A percentile compares a stretch with the other conserved stretches of the same genome.
phyloP scores from a whole-genome alignment of 2,329 filamentous ascomycete genomes.

The Xylariaceae sp. region DNA sequence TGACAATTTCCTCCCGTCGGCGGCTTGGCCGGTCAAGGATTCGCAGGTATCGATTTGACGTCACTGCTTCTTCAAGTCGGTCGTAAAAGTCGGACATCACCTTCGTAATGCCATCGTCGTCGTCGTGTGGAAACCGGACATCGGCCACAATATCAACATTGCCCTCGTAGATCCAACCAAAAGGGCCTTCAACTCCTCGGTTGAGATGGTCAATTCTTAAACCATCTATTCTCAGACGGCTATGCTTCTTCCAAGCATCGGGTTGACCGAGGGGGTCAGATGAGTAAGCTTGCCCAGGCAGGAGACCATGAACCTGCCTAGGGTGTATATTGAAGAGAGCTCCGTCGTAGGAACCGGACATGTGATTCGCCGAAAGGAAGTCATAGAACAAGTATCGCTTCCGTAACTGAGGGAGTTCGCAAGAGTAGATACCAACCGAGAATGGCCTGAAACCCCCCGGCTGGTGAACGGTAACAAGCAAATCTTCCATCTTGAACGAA shows the following conservation, averaged over 20 bases:
- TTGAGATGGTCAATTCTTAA: conserved; percentile 96
- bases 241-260: conserved; percentile 91
- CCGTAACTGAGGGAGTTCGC: conserved; percentile 83
- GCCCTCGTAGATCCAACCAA: conserved; percentile 96
- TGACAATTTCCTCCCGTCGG: conserved; percentile 23
- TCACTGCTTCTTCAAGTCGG: conserved; percentile 87
- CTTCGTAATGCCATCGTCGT: conserved; percentile 83
- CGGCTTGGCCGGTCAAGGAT: conserved; percentile 48
- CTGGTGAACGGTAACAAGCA: conserved; percentile 87
- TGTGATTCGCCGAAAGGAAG: conserved; percentile 89
- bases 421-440: conserved; percentile 90
- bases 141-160: conserved; percentile 96
- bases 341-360: conserved; percentile 92
- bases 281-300: conserved; percentile 55
- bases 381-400: conserved; percentile 99
- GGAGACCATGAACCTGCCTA: conserved; percentile 77
- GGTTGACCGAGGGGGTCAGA: conserved; percentile 58
- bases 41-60: conserved; percentile 62
- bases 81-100: conserved; percentile 98
- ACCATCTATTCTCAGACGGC: conserved; percentile 83
- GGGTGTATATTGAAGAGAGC: conserved; percentile 97
- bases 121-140: conserved; percentile 86
- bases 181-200: conserved; percentile 83
- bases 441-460: conserved; percentile 90
- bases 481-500: conserved; percentile 90